Evolutionary conservation across 2,329 filamentous ascomycete genomes (phyloP), one percentile per base, ranked within the genome.

Genomic region (Emydomyces testavorans): DNA sequence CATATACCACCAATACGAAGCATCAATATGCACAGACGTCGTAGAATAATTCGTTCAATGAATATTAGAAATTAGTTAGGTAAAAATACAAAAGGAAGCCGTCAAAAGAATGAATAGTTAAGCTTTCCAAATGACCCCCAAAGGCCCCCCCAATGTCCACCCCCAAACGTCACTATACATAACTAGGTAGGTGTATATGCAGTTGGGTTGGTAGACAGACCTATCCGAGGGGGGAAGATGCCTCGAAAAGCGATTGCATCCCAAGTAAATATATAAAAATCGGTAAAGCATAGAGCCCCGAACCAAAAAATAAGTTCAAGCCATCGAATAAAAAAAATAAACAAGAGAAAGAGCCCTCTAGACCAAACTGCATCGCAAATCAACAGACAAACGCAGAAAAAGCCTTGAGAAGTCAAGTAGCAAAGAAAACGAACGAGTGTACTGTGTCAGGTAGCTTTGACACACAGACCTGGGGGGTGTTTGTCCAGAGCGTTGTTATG

Each of bases 311-410:
- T 35, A 26, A n/a, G 26, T 21, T 16, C 11, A 48, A 40, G 45
- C 21, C 26, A 34, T 34, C 11, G 45, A 24, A 46, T 32, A 24
- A 10, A 39, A 5, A 18, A 29, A 35, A 23, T 16, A 39, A 21
- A 13, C 8, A 35, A 44, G 32, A 21, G 10, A 28, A 40, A 29
- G 23, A 43, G 15, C n/a, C 6, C 21, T 45, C 13, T 10, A 34
- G 45, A 32, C 11, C 24, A 34, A 32, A 40, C 18, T 32, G 45
- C 35, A 47, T 47, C 36, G 45, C 36, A 16, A 36, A 40, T 47
- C 45, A 47, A 47, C 45, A 47, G 45, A 24, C 26, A 47, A 32
- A 36, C 21, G 36, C 36, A 47, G 36, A 6, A 29, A n/a, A 38
- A 18, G 26, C 6, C 18, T 39, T 32, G 15, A 42, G 18, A 38